A percentile compares a stretch with the other conserved stretches of the same genome.
phyloP scores from a whole-genome alignment of 345 rosid species.

The rapeseed (Brassica napus) region Da-Ae NC_063444.1:24815001-24815500 shows the following conservation, averaged over 20 bases:
- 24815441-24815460: not conserved
- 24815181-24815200: constrained; percentile 1
- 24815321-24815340: not conserved
- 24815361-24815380: constrained; percentile 13
- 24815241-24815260: constrained; percentile 34
- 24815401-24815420: not conserved
- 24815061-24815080: constrained; percentile 33
- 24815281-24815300: constrained; percentile 40
- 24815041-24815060: constrained; percentile 37
- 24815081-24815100: constrained; percentile 27
- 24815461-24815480: not conserved
- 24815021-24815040: constrained; percentile 19
- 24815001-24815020: constrained; percentile 23
- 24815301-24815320: not conserved
- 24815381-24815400: constrained; percentile 4
- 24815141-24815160: constrained; percentile 10
- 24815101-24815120: constrained; percentile 28
- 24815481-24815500: constrained; percentile 1
- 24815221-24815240: constrained; percentile 16
- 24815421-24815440: not conserved
- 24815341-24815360: not conserved
- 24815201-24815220: constrained; percentile 8
- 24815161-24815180: not conserved
- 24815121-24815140: constrained; percentile 34
- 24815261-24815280: constrained; percentile 40